Base-by-base conservation (phyloP, 192 early-diverging fungal species). In the Linnemannia schmuckeri region DNA sequence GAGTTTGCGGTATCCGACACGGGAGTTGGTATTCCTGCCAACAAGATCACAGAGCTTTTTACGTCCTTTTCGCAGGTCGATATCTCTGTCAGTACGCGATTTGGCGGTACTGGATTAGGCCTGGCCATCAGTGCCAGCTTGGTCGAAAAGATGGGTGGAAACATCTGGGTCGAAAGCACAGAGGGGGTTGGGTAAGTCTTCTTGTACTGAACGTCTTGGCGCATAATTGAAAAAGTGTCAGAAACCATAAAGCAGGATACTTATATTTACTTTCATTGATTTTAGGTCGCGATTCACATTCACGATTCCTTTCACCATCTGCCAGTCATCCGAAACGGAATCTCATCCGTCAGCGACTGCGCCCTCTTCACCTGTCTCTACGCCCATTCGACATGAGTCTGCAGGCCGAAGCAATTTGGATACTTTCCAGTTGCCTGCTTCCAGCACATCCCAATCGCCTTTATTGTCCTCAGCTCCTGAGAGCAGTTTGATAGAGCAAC, bases 41-140 rank as follows among this genome's bases (percentile, higher is more conserved):
- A 87, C 76, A 87, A 87, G 72, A 81, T 87, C 38, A 81, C 79
- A n/a, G 85, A 89, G 12, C 83, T 94, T 37, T 94, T 94, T 77
- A 90, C 90, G 17, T 91, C 93, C 1, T 94, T 94, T 72, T 94
- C 92, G 2, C 94, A 94, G 78, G 90, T 94, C 41, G 92, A 94
- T 35, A 89, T 90, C 66, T 94, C 93, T 22, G 88, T 90, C 17
- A 90, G 90, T 42, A 87, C 92, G 33, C 82, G 90, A 9, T 93
- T 90, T 72, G 93, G 90, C 33, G 93, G 93, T 33, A 94, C 94
- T 7, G 94, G 94, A 30, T 78, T 95, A 44, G 94, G 94, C 5
- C 76, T 95, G 30, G 94, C 93, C 17, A 95, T 95, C 49, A 94
- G 92, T 30, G 91, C 91, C 24, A 89, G 88, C 24, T 76, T 95